Evolutionary conservation across 179 eudicot species (phyloP).

Genomic region (Beta corolliflora): DNA sequence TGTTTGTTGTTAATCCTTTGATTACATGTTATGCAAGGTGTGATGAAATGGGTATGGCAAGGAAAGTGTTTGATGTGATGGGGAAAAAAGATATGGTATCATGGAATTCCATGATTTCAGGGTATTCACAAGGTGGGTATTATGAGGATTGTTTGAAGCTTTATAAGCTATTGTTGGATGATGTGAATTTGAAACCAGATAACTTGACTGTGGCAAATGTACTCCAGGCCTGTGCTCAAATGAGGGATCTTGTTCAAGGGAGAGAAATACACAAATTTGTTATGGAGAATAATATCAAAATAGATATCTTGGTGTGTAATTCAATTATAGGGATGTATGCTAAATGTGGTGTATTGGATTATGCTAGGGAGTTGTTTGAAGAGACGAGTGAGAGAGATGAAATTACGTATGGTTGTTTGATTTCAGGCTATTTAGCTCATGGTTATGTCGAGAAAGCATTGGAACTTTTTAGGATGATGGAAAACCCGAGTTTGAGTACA

Average conservation of each 20-base stretch:
- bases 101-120: slow-evolving; percentile 71
- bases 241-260: slow-evolving; percentile 58
- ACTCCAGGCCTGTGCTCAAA: slow-evolving; percentile 61
- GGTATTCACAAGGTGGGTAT: slow-evolving; percentile 64
- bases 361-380: slow-evolving; percentile 57
- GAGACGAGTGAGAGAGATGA: slow-evolving; percentile 64
- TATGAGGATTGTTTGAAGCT: slow-evolving; percentile 55
- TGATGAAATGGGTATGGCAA: slow-evolving; percentile 54
- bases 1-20: slow-evolving; percentile 59
- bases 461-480: slow-evolving; percentile 44
- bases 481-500: slow-evolving; percentile 50
- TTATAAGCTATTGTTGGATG: slow-evolving; percentile 39
- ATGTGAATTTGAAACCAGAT: slow-evolving; percentile 40
- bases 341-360: slow-evolving; percentile 74
- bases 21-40: slow-evolving; percentile 54
- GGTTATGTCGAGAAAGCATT: slow-evolving; percentile 66
- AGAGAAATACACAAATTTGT: slow-evolving; percentile 52
- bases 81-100: slow-evolving; percentile 50
- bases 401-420: slow-evolving; percentile 56
- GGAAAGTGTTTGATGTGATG: slow-evolving; percentile 53
- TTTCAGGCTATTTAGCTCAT: slow-evolving; percentile 63
- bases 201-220: slow-evolving; percentile 54
- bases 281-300: slow-evolving; percentile 40
- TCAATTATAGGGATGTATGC: slow-evolving; percentile 60
- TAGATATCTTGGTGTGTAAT: slow-evolving; percentile 54